These are phyloP conservation scores for Paracorniculantispora psalliotae DNA, from an alignment of 2,329 filamentous ascomycete species.

Conservation along the genomic window DNA sequence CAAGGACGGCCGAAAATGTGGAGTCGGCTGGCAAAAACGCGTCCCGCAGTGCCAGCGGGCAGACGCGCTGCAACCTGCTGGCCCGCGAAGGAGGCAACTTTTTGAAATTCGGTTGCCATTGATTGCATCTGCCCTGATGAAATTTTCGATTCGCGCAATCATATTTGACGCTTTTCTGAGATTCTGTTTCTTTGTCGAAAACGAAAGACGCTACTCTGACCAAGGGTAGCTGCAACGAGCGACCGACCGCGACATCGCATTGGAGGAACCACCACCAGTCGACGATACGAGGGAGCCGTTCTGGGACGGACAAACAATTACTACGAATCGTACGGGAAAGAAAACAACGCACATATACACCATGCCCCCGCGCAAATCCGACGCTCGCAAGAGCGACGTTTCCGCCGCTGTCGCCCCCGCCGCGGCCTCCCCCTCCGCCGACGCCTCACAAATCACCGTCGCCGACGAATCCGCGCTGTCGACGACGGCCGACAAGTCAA, in stretches of 20 bases:
- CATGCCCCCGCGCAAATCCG: slow-evolving; percentile 29
- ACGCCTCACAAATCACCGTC: background rate
- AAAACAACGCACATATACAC: too few species aligned
- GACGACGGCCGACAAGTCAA: slow-evolving; percentile 32
- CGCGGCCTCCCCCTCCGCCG: slow-evolving; percentile 28
- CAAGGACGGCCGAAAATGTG: background rate
- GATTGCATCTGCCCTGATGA: background rate
- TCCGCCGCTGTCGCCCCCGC: slow-evolving; percentile 37
- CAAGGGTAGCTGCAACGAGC: too few species aligned
- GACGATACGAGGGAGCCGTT: too few species aligned
- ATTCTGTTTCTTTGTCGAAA: too few species aligned
- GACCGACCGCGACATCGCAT: too few species aligned
- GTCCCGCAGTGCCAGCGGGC: background rate
- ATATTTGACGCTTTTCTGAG: too few species aligned
- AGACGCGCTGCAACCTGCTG: background rate
- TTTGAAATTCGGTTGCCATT: background rate
- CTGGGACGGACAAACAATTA: too few species aligned
- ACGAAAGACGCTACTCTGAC: too few species aligned
- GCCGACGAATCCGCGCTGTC: slow-evolving; percentile 2
- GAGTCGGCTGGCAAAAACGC: slow-evolving; percentile 2
- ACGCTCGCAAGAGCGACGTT: slow-evolving; percentile 53
- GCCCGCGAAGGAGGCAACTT: background rate
- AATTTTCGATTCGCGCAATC: background rate
- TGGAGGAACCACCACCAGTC: too few species aligned
- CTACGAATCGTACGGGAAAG: background rate